Evolutionary conservation across 805 yeast species (phyloP).

Genomic region (Candida gorgasii): DNA sequence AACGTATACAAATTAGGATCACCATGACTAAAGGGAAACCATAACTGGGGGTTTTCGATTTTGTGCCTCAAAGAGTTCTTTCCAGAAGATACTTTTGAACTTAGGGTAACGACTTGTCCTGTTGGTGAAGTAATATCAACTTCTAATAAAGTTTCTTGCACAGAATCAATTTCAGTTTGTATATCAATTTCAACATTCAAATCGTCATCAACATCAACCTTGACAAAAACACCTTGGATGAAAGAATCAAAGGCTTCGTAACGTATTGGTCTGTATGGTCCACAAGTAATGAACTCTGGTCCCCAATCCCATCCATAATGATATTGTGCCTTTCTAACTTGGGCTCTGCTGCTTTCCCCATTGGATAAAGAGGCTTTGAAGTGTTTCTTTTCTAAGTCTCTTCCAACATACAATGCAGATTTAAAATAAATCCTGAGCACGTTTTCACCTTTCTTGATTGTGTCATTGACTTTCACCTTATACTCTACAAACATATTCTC

Average conservation of each 20-base stretch:
- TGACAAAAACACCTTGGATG: slow-evolving; percentile 21
- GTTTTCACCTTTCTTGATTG: slow-evolving; percentile 22
- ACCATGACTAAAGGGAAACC: slow-evolving; percentile 46
- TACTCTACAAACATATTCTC: slow-evolving; percentile 47
- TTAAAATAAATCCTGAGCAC: slow-evolving; percentile 35
- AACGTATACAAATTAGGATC: slow-evolving; percentile 32
- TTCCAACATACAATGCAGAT: slow-evolving; percentile 36
- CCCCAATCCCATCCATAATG: slow-evolving; percentile 66
- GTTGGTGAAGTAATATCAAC: slow-evolving; percentile 17
- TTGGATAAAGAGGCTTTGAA: slow-evolving; percentile 34
- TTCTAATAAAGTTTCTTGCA: background rate
- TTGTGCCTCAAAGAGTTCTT: slow-evolving; percentile 11
- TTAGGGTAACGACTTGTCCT: slow-evolving; percentile 11
- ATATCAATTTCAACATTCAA: slow-evolving; percentile 14
- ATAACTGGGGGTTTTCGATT: slow-evolving; percentile 31
- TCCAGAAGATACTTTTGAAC: slow-evolving; percentile 5
- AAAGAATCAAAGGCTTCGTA: slow-evolving; percentile 21
- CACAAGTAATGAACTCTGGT: slow-evolving; percentile 45
- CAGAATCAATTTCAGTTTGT: slow-evolving; percentile 12
- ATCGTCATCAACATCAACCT: slow-evolving; percentile 15
- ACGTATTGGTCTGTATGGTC: slow-evolving; percentile 42
- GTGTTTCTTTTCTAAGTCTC: slow-evolving; percentile 31
- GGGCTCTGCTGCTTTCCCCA: slow-evolving; percentile 46
- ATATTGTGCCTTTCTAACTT: slow-evolving; percentile 53
- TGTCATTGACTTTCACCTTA: slow-evolving; percentile 26